A percentile compares a stretch with the other conserved stretches of the same genome.
Conservation (phyloP, 495 filamentous ascomycete species). For the Penicillium cosmopolitanum region DNA sequence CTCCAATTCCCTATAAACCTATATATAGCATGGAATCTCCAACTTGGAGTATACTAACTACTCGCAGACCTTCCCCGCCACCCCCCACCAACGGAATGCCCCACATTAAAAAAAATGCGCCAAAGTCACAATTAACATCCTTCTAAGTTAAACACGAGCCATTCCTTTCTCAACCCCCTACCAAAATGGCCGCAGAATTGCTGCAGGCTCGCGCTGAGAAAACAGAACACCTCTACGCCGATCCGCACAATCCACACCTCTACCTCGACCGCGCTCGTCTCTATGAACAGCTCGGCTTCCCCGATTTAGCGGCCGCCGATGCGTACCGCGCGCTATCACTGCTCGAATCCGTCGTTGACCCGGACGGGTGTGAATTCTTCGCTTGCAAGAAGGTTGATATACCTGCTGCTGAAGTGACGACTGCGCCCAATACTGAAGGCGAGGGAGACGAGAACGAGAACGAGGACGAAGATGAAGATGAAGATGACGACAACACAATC, state of each 20-base stretch:
- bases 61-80: not conserved
- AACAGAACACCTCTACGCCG: conserved; percentile 40
- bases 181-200: conserved; percentile 15
- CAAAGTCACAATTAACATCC: too few species aligned
- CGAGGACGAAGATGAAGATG: conserved; percentile 33
- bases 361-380: conserved; percentile 50
- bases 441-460: conserved; percentile 27
- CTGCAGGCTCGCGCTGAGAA: conserved; percentile 30
- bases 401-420: not conserved
- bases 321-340: conserved; percentile 87
- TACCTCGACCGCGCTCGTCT: conserved; percentile 73
- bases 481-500: conserved; percentile 40
- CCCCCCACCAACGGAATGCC: not conserved
- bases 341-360: conserved; percentile 75
- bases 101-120: not conserved
- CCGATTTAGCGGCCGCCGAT: conserved; percentile 87
- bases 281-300: conserved; percentile 78
- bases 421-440: conserved; percentile 13
- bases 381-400: conserved; percentile 33
- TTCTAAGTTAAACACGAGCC: too few species aligned
- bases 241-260: conserved; percentile 77
- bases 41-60: not conserved
- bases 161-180: not conserved
- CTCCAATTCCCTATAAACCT: not conserved
- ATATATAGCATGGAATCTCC: not conserved